These are phyloP conservation scores for Rhynchosporium secalis DNA, from an alignment of 2,329 filamentous ascomycete genomes.

Conservation along the genomic window DNA sequence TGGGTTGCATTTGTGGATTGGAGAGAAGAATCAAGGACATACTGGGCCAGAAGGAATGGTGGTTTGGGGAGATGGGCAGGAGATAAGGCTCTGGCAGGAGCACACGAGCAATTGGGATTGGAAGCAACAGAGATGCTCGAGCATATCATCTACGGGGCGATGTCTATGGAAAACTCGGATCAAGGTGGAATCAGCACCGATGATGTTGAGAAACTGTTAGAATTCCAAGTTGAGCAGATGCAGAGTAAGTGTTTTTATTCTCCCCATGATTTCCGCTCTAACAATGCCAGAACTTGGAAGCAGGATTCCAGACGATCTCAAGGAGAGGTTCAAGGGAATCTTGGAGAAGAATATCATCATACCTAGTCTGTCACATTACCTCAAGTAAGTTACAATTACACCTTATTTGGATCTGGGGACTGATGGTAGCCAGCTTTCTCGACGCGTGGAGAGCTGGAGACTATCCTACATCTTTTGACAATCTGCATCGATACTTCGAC, in stretches of 20 bases:
- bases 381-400: constrained; percentile 52
- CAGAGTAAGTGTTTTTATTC: constrained; percentile 60
- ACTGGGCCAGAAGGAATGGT: constrained; percentile 57
- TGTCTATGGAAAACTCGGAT: constrained; percentile 33
- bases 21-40: constrained; percentile 68
- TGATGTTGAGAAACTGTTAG: constrained; percentile 77
- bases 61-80: constrained; percentile 51
- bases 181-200: constrained; percentile 64
- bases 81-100: constrained; percentile 54
- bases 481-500: constrained; percentile 92
- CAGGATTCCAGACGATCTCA: constrained; percentile 74
- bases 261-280: background rate
- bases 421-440: constrained; percentile 63
- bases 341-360: constrained; percentile 66
- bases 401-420: background rate
- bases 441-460: constrained; percentile 92
- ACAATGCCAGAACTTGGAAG: constrained; percentile 64
- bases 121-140: constrained; percentile 45
- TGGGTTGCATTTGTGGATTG: constrained; percentile 85
- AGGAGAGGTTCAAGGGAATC: constrained; percentile 67
- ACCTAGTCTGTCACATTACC: constrained; percentile 74
- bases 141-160: constrained; percentile 35
- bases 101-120: constrained; percentile 53
- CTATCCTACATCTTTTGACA: constrained; percentile 86
- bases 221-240: constrained; percentile 86